Percentiles rank a stretch among this genome's conserved stretches.
Evolutionary conservation across 306 rosid species (phyloP).

Genomic region (Prunus padus): DNA sequence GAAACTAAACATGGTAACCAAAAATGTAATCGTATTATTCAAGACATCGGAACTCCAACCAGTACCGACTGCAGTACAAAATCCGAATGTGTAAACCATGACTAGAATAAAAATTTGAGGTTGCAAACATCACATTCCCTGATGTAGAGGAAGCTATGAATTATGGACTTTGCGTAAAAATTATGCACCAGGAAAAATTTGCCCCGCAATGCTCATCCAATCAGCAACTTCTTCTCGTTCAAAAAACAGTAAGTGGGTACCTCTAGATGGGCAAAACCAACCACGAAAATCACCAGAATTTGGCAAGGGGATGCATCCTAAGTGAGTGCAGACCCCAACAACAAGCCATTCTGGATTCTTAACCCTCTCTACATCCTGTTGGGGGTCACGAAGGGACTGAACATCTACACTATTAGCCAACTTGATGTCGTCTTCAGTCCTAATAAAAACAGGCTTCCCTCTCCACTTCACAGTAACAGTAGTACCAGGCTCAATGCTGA

Average conservation of each 20-base stretch:
- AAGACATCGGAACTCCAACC: slow-evolving; percentile 10
- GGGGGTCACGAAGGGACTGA: slow-evolving; percentile 41
- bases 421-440: slow-evolving; percentile 40
- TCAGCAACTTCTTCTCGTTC: slow-evolving; percentile 29
- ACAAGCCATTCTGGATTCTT: slow-evolving; percentile 42
- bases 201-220: slow-evolving; percentile 27
- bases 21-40: slow-evolving; percentile 21
- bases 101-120: neutral
- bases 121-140: slow-evolving; percentile 19
- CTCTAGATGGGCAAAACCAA: slow-evolving; percentile 49
- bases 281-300: slow-evolving; percentile 47
- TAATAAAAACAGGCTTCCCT: slow-evolving; percentile 42
- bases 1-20: neutral
- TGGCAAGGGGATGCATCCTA: slow-evolving; percentile 45
- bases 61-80: slow-evolving; percentile 10
- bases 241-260: slow-evolving; percentile 39
- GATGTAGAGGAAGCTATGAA: slow-evolving; percentile 14
- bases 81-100: slow-evolving; percentile 3
- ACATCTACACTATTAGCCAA: slow-evolving; percentile 38
- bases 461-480: slow-evolving; percentile 44
- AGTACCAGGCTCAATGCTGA: slow-evolving; percentile 36
- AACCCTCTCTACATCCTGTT: slow-evolving; percentile 36
- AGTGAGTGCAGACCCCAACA: slow-evolving; percentile 43
- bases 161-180: slow-evolving; percentile 12
- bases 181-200: neutral